Evolutionary conservation across 768 basidiomycete species (phyloP), one percentile per base, ranked within the genome.

Genomic region (Tricholoma bakamatsutake): DNA sequence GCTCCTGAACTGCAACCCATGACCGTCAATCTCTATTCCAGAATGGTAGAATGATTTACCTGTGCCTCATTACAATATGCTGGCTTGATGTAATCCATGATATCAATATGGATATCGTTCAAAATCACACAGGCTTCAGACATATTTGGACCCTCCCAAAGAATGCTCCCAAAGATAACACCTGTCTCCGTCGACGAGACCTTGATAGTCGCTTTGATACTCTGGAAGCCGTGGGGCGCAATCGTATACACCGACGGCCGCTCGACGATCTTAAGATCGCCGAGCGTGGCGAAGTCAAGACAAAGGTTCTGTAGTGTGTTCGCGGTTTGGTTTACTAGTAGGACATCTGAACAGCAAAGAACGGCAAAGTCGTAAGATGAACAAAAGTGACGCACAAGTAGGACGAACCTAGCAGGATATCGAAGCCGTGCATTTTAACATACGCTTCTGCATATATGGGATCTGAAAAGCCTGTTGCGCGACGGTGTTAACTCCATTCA

Each of bases 131-230:
- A 93, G 17, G 87, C 85, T 65, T 97, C 95, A 0, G 86, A 80
- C 66, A 95, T 83, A 40, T 86, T 89, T 0, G 88, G 86, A 9
- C 90, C 91, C 65, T 97, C 93, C 89, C 96, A 98, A 10, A 96
- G 84, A 57, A 98, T 98, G 67, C 92, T 95, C 15, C 97, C 97
- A 60, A 98, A 98, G 62, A 98, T 97, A 58, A 98, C 95, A 42
- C 95, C 97, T 1, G 97, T 98, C 72, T 99, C 97, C 0, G 97
- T 98, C 18, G 93, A 97, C 0, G 96, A 95, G 1, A 96, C 90
- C 76, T 99, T 98, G 76, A 99, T 95, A 1, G 97, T 98, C 15
- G 95, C 93, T 69, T 98, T 98, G 75, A 98, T 93, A 67, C 88
- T 93, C 72, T 97, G 96, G 88, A 98, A 99, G 17, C 91, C 90